Conservation (phyloP, 2,329 filamentous ascomycete species). For the Aphanocladium album region DNA sequence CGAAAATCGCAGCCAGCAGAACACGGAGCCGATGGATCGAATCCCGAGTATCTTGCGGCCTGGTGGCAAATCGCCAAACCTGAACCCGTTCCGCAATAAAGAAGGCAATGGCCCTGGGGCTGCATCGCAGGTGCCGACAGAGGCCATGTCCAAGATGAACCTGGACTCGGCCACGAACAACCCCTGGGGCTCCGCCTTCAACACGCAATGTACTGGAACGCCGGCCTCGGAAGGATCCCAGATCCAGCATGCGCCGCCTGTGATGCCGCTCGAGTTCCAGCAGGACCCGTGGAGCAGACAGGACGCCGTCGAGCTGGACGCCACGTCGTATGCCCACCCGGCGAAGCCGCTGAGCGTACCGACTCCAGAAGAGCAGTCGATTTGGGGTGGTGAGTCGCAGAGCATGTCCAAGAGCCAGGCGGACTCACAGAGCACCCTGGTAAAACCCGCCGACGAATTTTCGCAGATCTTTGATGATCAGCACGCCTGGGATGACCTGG, state of each 20-base stretch:
- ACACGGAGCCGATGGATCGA: neutral
- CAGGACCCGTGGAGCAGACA: slow-evolving; percentile 23
- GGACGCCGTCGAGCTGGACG: slow-evolving; percentile 26
- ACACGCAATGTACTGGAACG: slow-evolving; percentile 15
- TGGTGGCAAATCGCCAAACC: slow-evolving; percentile 33
- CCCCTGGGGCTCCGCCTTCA: slow-evolving; percentile 27
- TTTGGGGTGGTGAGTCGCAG: slow-evolving; percentile 35
- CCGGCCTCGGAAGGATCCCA: neutral
- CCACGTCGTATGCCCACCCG: slow-evolving; percentile 29
- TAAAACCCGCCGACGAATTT: slow-evolving; percentile 25
- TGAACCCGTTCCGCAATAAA: slow-evolving; percentile 51
- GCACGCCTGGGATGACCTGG: slow-evolving; percentile 47
- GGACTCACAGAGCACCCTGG: slow-evolving; percentile 15
- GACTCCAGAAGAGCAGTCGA: slow-evolving; percentile 25
- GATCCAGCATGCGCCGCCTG: slow-evolving; percentile 9
- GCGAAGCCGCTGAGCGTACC: slow-evolving; percentile 29
- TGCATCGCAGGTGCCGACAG: slow-evolving; percentile 26
- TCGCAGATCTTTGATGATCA: slow-evolving; percentile 29
- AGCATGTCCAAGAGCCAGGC: slow-evolving; percentile 22
- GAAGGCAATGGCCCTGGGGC: slow-evolving; percentile 28
- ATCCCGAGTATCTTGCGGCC: slow-evolving; percentile 20
- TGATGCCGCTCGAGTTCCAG: slow-evolving; percentile 23
- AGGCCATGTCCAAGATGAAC: slow-evolving; percentile 37
- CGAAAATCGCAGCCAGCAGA: neutral
- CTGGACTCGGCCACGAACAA: slow-evolving; percentile 36